Conservation (phyloP, 1,284 basidiomycete species). For the Apiotrichum akiyoshidainum region DNA sequence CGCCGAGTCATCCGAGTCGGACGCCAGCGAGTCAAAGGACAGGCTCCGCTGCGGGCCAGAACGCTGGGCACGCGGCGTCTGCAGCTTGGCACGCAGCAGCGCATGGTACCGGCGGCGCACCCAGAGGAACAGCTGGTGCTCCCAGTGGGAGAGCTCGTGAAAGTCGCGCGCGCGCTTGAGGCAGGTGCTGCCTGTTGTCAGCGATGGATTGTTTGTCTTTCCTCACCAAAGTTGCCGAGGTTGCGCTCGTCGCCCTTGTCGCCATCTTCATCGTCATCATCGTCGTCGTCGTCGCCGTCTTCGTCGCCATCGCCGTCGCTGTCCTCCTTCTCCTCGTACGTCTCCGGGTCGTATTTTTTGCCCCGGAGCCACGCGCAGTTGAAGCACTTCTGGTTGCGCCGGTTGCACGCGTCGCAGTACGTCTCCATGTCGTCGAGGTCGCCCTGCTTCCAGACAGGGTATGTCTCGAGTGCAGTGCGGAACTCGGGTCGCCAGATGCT, state of each 20-base stretch:
- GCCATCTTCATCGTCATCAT: background rate
- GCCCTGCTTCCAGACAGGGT: constrained; percentile 52
- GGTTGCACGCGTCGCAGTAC: constrained; percentile 13
- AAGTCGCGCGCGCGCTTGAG: constrained; percentile 5
- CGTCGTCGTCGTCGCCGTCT: background rate
- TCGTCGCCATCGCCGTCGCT: background rate
- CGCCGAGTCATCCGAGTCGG: constrained; percentile 23
- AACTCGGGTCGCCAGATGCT: constrained; percentile 66
- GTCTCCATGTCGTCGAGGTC: background rate
- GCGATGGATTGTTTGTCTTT: background rate
- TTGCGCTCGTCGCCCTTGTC: background rate
- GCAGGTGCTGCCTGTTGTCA: constrained; percentile 2
- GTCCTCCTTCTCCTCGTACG: constrained; percentile 3
- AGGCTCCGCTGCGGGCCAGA: background rate
- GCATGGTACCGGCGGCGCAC: constrained; percentile 30
- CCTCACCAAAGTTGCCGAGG: background rate
- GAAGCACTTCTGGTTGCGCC: constrained; percentile 10
- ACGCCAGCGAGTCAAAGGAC: background rate
- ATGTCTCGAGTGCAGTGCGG: constrained; percentile 62
- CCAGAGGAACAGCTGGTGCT: constrained; percentile 30
- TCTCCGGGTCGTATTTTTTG: background rate
- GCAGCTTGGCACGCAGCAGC: constrained; percentile 28
- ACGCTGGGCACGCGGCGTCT: background rate
- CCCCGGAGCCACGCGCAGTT: background rate
- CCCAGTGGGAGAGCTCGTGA: constrained; percentile 47